Evolutionary conservation across 1,139 yeast genomes (phyloP).

Genomic region (Kazachstania sp.): DNA sequence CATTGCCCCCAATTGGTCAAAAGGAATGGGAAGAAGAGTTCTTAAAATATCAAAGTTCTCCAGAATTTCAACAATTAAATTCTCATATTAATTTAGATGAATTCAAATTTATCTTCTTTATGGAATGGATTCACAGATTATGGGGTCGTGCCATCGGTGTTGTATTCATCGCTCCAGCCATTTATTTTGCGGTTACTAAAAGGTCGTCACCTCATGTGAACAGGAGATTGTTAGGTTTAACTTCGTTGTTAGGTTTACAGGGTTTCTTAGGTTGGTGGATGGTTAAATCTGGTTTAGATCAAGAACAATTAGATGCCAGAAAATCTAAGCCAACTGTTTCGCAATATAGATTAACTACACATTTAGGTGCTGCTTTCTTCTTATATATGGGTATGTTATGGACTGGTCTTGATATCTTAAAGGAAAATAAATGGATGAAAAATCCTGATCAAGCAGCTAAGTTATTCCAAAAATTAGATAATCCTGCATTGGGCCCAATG

Average conservation of each 20-base stretch:
- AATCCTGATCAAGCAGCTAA: constrained; percentile 48
- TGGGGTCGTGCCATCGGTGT: constrained; percentile 88
- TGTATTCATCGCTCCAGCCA: constrained; percentile 74
- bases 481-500: constrained; percentile 50
- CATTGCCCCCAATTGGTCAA: constrained; percentile 76
- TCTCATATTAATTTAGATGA: constrained; percentile 88
- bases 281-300: constrained; percentile 93
- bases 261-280: constrained; percentile 99
- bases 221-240: constrained; percentile 57
- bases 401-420: constrained; percentile 77
- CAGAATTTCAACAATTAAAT: constrained; percentile 84
- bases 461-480: constrained; percentile 44
- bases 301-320: constrained; percentile 67
- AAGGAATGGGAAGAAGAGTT: constrained; percentile 83
- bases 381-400: constrained; percentile 84
- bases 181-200: constrained; percentile 63
- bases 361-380: constrained; percentile 85
- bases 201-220: constrained; percentile 66
- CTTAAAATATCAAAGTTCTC: constrained; percentile 69
- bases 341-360: constrained; percentile 89
- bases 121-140: constrained; percentile 97
- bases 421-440: constrained; percentile 62
- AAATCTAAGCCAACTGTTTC: constrained; percentile 92
- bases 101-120: constrained; percentile 85
- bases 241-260: constrained; percentile 78